Evolutionary conservation across 108 stramenopile species (phyloP), one percentile per base, ranked within the genome.

Genomic region (Nannochloropsis gaditana): DNA sequence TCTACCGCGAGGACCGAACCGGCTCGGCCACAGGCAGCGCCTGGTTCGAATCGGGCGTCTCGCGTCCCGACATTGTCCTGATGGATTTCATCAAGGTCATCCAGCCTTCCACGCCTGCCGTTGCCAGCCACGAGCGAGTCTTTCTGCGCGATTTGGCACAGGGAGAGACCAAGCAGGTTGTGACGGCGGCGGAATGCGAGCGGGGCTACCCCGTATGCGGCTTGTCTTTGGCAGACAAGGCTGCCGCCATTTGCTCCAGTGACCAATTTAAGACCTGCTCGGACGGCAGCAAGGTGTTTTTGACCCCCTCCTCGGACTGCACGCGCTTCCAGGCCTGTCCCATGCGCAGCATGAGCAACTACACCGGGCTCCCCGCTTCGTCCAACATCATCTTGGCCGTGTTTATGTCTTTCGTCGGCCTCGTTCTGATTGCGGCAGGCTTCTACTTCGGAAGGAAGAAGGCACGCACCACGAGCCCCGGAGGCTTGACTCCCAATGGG

Each of bases 351-450:
- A n/a, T 73, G 59, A 73, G 59, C 6, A 2, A 73, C 15, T 73
- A 73, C 59, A 73, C 59, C 19, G 59, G 59, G 19, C 59, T 73
- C 19, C 59, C 59, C 19, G n/a, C 59, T 15, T n/a, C 19, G 19
- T 73, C 59, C 59, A 73, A 73, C n/a, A 73, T 73, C n/a, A 73
- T 73, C n/a, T 73, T 73, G 59, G 59, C 19, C n/a, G 59, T 73
- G 4, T 73, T 73, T 8, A 4, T 73, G 59, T 73, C 59, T 8
- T 8, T 73, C 19, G 59, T n/a, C n/a, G 59, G 59, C 8, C 6
- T 73, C 5, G 19, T 73, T 15, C n/a, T 73, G 59, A 15, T 73
- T n/a, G 59, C 59, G 19, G 15, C 19, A n/a, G 59, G 59, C 59
- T 73, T 73, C 3, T n/a, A n/a, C 19, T 73, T 15, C 2, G 59